Evolutionary conservation across 495 filamentous ascomycete species (phyloP).

Genomic region (Thermothielavioides terrestris): DNA sequence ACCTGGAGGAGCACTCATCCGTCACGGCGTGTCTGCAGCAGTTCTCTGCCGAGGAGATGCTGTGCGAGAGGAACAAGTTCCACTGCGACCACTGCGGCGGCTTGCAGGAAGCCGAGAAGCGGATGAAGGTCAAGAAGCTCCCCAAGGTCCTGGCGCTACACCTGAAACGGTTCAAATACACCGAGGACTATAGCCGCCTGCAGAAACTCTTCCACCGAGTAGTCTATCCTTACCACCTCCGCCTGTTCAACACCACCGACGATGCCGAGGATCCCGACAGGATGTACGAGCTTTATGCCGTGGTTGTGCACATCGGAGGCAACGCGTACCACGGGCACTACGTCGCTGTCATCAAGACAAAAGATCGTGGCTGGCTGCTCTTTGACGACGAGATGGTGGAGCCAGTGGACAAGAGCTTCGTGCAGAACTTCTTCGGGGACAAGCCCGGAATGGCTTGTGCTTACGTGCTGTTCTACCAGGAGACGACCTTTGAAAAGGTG

Average conservation of each 20-base stretch:
- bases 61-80: constrained; percentile 97
- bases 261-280: constrained; percentile 93
- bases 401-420: constrained; percentile 91
- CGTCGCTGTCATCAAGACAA: constrained; percentile 93
- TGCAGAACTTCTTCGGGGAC: constrained; percentile 96
- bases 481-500: constrained; percentile 86
- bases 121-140: constrained; percentile 97
- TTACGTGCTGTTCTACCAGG: constrained; percentile 96
- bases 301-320: constrained; percentile 98
- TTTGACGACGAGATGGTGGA: constrained; percentile 99
- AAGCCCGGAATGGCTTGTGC: constrained; percentile 85
- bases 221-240: constrained; percentile 91
- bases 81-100: constrained; percentile 97
- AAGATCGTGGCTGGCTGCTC: constrained; percentile 88
- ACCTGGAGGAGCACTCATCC: constrained; percentile 90
- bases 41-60: constrained; percentile 97
- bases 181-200: constrained; percentile 82
- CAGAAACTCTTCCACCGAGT: constrained; percentile 97
- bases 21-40: constrained; percentile 92
- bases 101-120: constrained; percentile 93
- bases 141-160: constrained; percentile 88
- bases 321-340: constrained; percentile 98
- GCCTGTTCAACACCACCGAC: constrained; percentile 96
- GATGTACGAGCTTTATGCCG: constrained; percentile 92
- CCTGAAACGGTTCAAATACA: constrained; percentile 95